Conservation (phyloP, 2,329 filamentous ascomycete species). For the Monilinia polystroma region DNA sequence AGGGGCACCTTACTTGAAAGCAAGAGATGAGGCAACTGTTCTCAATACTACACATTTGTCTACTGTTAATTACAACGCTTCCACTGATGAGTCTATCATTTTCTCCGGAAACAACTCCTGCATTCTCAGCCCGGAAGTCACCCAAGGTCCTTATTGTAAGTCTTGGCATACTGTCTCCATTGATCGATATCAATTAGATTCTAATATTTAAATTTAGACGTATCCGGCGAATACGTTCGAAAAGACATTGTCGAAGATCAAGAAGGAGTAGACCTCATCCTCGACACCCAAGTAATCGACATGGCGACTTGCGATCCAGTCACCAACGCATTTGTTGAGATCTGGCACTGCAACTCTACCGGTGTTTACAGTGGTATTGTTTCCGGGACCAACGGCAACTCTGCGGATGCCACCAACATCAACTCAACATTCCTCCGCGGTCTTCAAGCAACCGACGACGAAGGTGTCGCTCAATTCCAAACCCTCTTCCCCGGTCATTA, state of each 20-base stretch:
- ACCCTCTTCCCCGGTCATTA: slow-evolving; percentile 2
- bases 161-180: not conserved
- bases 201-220: slow-evolving; percentile 33
- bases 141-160: slow-evolving; percentile 53
- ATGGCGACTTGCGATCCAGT: slow-evolving; percentile 45
- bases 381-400: slow-evolving; percentile 46
- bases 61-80: slow-evolving; percentile 36
- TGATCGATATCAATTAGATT: not conserved
- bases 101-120: slow-evolving; percentile 49
- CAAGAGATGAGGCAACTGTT: slow-evolving; percentile 28
- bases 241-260: slow-evolving; percentile 37
- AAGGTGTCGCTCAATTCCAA: slow-evolving; percentile 45
- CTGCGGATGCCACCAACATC: slow-evolving; percentile 41
- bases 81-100: slow-evolving; percentile 42
- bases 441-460: slow-evolving; percentile 43
- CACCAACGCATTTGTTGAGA: slow-evolving; percentile 41
- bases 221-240: slow-evolving; percentile 43
- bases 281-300: slow-evolving; percentile 45
- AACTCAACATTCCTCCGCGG: slow-evolving; percentile 46
- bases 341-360: slow-evolving; percentile 45
- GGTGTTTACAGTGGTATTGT: slow-evolving; percentile 45
- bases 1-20: slow-evolving; percentile 6
- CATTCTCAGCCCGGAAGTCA: slow-evolving; percentile 53
- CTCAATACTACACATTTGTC: slow-evolving; percentile 29
- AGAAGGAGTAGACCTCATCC: slow-evolving; percentile 43